phyloP scores from a whole-genome alignment of 805 yeast genomes.

The Wickerhamiella spandovensis region DNA sequence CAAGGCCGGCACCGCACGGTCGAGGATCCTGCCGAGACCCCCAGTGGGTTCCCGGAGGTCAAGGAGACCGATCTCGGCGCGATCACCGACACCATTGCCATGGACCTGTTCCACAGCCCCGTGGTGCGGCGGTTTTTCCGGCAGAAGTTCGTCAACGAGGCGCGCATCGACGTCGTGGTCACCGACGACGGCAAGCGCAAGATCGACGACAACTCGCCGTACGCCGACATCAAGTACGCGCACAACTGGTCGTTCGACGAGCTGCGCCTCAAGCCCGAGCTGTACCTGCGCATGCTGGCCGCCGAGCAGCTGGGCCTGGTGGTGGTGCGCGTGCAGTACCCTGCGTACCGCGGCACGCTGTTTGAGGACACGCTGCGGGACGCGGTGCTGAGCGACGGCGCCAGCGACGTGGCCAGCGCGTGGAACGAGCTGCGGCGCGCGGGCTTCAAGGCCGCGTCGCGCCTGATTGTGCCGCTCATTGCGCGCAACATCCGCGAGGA shows the following conservation, averaged over 20 bases:
- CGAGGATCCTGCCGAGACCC: constrained; percentile 49
- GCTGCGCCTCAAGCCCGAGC: constrained; percentile 60
- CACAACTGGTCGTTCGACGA: constrained; percentile 67
- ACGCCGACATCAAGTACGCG: constrained; percentile 85
- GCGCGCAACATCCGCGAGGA: constrained; percentile 72
- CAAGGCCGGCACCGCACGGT: constrained; percentile 57
- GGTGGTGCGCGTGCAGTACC: constrained; percentile 45
- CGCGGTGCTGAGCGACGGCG: constrained; percentile 29
- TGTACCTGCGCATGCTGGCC: constrained; percentile 76
- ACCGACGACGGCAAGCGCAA: constrained; percentile 74
- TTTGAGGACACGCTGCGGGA: constrained; percentile 21
- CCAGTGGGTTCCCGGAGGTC: constrained; percentile 41
- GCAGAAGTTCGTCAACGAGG: constrained; percentile 46
- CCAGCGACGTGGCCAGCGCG: constrained; percentile 53
- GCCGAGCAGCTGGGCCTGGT: constrained; percentile 75
- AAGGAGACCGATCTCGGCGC: constrained; percentile 50
- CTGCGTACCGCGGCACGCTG: constrained; percentile 30
- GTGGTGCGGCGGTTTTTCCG: constrained; percentile 52
- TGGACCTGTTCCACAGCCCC: constrained; percentile 70
- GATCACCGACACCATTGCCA: constrained; percentile 60
- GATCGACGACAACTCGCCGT: constrained; percentile 69
- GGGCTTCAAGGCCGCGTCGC: constrained; percentile 54
- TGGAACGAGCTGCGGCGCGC: constrained; percentile 72
- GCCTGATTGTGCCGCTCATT: constrained; percentile 51
- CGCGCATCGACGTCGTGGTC: constrained; percentile 56